phyloP scores from a whole-genome alignment of 176 grass and related monocot genomes.

The Chloris gayana region DNA sequence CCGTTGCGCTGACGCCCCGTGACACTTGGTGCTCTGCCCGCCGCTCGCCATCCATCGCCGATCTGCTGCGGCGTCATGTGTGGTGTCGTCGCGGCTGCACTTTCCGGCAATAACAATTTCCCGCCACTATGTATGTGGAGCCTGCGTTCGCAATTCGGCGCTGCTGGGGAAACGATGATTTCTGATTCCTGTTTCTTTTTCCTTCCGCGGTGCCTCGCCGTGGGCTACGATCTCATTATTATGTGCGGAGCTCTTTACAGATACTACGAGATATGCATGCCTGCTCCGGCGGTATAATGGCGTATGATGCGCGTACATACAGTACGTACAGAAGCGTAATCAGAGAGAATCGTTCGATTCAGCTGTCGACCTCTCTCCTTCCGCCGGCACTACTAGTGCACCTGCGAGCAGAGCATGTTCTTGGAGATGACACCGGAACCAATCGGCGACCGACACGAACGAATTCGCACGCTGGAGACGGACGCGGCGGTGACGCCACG shows the following conservation, averaged over 20 bases:
- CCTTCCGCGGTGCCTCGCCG: no score
- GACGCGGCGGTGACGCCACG: slow-evolving; percentile 15
- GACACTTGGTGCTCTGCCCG: slow-evolving; percentile 32
- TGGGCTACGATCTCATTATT: background rate
- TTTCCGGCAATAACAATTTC: slow-evolving; percentile 20
- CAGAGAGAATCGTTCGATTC: background rate
- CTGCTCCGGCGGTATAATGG: slow-evolving; percentile 8
- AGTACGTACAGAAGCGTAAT: background rate
- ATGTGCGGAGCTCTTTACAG: slow-evolving; percentile 13
- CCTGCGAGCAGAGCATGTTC: background rate
- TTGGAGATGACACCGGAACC: background rate
- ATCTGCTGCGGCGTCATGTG: background rate
- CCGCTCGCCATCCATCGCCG: slow-evolving; percentile 30
- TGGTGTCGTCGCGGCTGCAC: background rate
- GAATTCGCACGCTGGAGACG: no score
- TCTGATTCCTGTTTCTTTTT: background rate
- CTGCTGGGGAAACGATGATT: background rate
- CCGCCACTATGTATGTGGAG: background rate
- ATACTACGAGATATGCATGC: background rate
- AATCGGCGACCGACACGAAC: background rate
- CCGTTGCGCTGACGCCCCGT: background rate
- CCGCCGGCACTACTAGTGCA: background rate
- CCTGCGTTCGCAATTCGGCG: background rate
- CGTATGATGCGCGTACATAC: background rate
- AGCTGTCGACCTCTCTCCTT: background rate